These are phyloP conservation scores for Diversispora epigaea DNA, from an alignment of 192 early-diverging fungal species.

Conservation along the genomic window DNA sequence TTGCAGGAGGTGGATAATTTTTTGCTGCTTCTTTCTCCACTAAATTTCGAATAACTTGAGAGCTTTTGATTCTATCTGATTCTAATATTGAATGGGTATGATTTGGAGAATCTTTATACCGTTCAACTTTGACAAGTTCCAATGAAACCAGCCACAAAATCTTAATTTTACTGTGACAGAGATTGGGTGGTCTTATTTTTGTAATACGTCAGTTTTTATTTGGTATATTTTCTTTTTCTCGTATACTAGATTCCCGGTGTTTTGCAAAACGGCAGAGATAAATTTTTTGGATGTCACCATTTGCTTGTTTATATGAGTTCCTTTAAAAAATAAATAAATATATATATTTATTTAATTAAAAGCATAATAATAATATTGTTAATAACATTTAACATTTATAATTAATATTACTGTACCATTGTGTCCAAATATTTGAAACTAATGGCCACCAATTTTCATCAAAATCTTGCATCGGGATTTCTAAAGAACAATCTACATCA, in stretches of 20 bases:
- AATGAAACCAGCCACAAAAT: neutral
- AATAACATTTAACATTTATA: neutral
- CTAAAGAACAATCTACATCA: no score
- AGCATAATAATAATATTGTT: neutral
- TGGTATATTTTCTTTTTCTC: neutral
- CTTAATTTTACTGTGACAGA: neutral
- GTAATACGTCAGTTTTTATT: neutral
- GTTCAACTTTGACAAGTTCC: neutral
- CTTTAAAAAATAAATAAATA: no score
- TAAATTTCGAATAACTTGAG: neutral
- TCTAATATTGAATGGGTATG: neutral
- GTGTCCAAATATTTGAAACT: no score
- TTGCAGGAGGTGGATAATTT: no score
- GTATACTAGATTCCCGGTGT: neutral
- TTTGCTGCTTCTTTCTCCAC: neutral
- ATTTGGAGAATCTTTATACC: constrained; percentile 7
- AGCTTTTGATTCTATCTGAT: neutral
- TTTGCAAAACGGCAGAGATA: no score
- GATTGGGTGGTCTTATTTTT: neutral
- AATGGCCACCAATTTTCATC: no score
- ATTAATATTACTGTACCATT: no score
- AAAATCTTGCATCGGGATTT: no score
- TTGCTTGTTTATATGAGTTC: neutral
- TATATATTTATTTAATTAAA: constrained; percentile 11
- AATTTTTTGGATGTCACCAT: neutral